Evolutionary conservation across 768 basidiomycete genomes (phyloP).

Genomic region (Trametes sanguinea): DNA sequence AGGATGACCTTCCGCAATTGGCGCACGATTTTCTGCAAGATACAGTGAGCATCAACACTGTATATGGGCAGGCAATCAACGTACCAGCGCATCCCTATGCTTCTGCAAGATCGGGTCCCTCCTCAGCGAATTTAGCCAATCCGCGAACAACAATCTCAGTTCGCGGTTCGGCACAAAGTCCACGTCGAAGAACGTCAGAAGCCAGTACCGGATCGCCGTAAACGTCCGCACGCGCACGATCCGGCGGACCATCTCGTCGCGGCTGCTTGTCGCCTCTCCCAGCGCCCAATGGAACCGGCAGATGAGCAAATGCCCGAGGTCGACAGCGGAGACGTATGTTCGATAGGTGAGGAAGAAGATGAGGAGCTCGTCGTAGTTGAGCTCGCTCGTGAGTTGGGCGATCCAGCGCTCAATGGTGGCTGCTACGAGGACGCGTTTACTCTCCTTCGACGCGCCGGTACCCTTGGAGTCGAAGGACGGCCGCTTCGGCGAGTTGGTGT

Average conservation of each 20-base stretch:
- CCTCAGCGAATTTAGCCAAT: constrained; percentile 80
- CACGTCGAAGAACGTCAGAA: constrained; percentile 85
- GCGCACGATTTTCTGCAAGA: constrained; percentile 69
- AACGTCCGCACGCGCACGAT: constrained; percentile 89
- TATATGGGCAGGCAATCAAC: constrained; percentile 25
- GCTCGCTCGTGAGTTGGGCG: constrained; percentile 83
- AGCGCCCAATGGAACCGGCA: constrained; percentile 91
- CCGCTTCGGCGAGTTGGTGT: constrained; percentile 19
- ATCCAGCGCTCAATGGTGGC: constrained; percentile 95
- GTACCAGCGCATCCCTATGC: constrained; percentile 71
- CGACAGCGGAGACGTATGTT: constrained; percentile 76
- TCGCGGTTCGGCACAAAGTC: constrained; percentile 86
- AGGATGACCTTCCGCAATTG: constrained; percentile 82
- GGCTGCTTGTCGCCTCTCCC: constrained; percentile 45
- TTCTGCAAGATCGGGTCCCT: constrained; percentile 69
- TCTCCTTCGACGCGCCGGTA: constrained; percentile 27
- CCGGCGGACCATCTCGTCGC: constrained; percentile 71
- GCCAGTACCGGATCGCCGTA: constrained; percentile 88
- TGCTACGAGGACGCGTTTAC: constrained; percentile 66
- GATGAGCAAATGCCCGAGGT: constrained; percentile 80
- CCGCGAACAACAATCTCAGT: constrained; percentile 67
- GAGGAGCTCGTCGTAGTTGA: constrained; percentile 84
- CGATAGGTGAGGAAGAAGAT: constrained; percentile 94
- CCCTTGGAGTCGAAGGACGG: background rate
- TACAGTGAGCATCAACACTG: constrained; percentile 10